Percentiles rank a stretch among this genome's conserved stretches.
Conservation (phyloP, 2,329 filamentous ascomycete species). For the Diaporthe velutina region DNA sequence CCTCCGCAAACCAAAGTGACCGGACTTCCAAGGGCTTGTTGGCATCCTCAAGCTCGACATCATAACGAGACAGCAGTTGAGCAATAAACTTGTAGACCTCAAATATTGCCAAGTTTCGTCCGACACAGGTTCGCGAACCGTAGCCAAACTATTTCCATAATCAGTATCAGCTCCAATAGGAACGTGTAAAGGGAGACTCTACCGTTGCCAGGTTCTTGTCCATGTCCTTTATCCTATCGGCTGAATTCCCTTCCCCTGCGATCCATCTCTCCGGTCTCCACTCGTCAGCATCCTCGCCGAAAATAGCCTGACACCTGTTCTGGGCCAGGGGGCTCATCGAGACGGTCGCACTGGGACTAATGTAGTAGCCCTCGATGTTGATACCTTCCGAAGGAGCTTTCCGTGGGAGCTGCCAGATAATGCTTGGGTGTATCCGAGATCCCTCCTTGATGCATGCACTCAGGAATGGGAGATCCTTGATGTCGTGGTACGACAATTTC, state of each 20-base stretch:
- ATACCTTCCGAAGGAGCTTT: background rate
- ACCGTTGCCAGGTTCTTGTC: constrained; percentile 17
- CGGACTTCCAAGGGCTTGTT: background rate
- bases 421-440: background rate
- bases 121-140: constrained; percentile 2
- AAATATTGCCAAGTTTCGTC: background rate
- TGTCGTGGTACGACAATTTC: background rate
- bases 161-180: background rate
- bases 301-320: background rate
- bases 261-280: constrained; percentile 14
- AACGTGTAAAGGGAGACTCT: no score
- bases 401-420: constrained; percentile 14
- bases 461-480: background rate
- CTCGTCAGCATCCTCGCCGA: background rate
- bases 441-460: background rate
- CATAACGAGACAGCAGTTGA: background rate
- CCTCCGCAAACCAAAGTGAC: constrained; percentile 17
- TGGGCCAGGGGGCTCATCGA: background rate
- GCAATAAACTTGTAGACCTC: constrained; percentile 5
- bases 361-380: constrained; percentile 3
- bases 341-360: background rate
- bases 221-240: constrained; percentile 6
- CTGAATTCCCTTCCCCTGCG: background rate
- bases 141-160: background rate
- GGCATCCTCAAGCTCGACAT: background rate